A percentile compares a stretch with the other conserved stretches of the same genome.
phyloP scores from a whole-genome alignment of 306 rosid genomes.

The Parietaria judaica region DNA sequence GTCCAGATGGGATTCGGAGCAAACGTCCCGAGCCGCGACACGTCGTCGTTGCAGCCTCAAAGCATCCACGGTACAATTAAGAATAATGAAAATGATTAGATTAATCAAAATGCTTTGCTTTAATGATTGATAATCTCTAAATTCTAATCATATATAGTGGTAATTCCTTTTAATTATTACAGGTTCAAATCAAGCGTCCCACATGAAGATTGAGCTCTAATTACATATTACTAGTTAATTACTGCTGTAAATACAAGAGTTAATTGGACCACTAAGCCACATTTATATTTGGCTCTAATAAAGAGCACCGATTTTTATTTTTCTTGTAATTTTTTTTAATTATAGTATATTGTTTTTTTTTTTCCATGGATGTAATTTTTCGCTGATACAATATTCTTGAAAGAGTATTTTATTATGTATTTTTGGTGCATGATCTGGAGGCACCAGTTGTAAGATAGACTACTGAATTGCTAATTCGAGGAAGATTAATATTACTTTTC shows the following conservation, averaged over 20 bases:
- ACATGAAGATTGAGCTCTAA: constrained; percentile 70
- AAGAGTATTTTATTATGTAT: constrained; percentile 32
- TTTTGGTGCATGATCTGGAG: constrained; percentile 38
- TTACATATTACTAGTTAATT: constrained; percentile 3
- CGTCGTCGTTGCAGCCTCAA: constrained; percentile 40
- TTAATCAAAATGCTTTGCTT: constrained; percentile 3
- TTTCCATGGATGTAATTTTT: constrained; percentile 27
- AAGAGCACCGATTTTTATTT: constrained; percentile 29
- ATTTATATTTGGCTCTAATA: constrained; percentile 31
- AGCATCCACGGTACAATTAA: constrained; percentile 50
- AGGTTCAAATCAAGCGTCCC: constrained; percentile 67
- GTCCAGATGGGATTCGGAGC: constrained; percentile 90
- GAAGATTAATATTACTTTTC: constrained; percentile 8
- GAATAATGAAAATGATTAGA: background rate
- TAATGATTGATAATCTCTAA: constrained; percentile 5
- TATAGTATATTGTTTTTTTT: constrained; percentile 18
- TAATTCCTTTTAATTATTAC: constrained; percentile 15
- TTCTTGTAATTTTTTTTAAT: background rate
- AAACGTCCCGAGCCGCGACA: constrained; percentile 33
- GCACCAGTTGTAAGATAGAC: constrained; percentile 66
- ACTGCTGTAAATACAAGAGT: constrained; percentile 52
- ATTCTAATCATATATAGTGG: constrained; percentile 18
- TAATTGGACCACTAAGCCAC: constrained; percentile 27
- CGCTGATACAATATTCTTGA: constrained; percentile 30
- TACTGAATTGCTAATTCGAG: constrained; percentile 42